Conservation (phyloP, 2,329 filamentous ascomycete genomes). For the Pseudogymnoascus sp. region DNA sequence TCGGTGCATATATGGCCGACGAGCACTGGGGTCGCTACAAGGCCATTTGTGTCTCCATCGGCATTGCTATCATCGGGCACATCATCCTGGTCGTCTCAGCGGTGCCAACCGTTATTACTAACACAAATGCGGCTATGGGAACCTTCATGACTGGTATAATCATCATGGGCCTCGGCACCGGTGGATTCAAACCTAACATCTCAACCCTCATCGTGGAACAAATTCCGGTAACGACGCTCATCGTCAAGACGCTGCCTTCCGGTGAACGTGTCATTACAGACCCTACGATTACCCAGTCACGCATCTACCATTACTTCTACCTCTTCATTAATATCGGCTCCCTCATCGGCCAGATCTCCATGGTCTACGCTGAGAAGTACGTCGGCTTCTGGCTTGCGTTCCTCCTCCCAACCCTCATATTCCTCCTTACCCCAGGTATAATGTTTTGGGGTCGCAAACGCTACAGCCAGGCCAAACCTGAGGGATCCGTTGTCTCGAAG, state of each 20-base stretch:
- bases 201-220: slow-evolving; percentile 29
- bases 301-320: slow-evolving; percentile 37
- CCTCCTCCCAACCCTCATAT: slow-evolving; percentile 34
- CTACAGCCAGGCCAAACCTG: slow-evolving; percentile 49
- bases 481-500: slow-evolving; percentile 56
- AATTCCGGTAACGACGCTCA: slow-evolving; percentile 20
- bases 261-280: slow-evolving; percentile 29
- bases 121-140: slow-evolving; percentile 36
- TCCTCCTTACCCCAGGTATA: slow-evolving; percentile 47
- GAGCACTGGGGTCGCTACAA: slow-evolving; percentile 53
- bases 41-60: slow-evolving; percentile 44
- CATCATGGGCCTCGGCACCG: slow-evolving; percentile 37
- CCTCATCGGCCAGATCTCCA: slow-evolving; percentile 32
- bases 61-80: slow-evolving; percentile 43
- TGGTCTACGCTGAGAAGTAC: slow-evolving; percentile 44
- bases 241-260: slow-evolving; percentile 19
- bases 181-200: slow-evolving; percentile 36
- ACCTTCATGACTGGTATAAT: slow-evolving; percentile 44
- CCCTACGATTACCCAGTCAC: slow-evolving; percentile 26
- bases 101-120: slow-evolving; percentile 37
- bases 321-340: slow-evolving; percentile 46
- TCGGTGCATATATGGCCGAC: slow-evolving; percentile 48
- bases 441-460: slow-evolving; percentile 48
- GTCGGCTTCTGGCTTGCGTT: slow-evolving; percentile 42
- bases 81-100: slow-evolving; percentile 46